phyloP scores from a whole-genome alignment of 2,329 filamentous ascomycete genomes.

The Colletotrichum tropicale region DNA sequence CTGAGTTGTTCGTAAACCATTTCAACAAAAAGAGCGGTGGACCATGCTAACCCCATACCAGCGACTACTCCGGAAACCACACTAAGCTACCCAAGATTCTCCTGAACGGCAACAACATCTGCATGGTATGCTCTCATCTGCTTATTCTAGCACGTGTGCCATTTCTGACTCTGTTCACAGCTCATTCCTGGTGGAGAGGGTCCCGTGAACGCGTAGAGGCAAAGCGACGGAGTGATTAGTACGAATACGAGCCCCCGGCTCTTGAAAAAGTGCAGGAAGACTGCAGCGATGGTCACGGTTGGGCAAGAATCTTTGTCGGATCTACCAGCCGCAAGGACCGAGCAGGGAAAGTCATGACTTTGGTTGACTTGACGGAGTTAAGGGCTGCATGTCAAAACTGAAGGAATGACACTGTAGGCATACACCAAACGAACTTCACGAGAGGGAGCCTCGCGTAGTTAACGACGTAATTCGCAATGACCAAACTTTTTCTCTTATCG shows the following conservation, averaged over 20 bases:
- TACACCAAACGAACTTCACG: neutral
- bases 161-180: constrained; percentile 43
- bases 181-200: constrained; percentile 81
- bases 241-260: neutral
- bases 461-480: constrained; percentile 11
- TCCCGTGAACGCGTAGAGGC: constrained; percentile 42
- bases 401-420: neutral
- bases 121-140: constrained; percentile 75
- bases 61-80: constrained; percentile 88
- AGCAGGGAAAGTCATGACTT: neutral
- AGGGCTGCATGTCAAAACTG: neutral
- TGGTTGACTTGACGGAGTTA: neutral
- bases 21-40: neutral
- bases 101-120: constrained; percentile 97
- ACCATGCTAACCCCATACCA: constrained; percentile 43
- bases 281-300: neutral
- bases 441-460: neutral
- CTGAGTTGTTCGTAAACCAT: constrained; percentile 76
- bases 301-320: neutral
- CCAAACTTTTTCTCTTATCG: neutral
- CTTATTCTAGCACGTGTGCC: accelerated
- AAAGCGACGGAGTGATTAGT: neutral
- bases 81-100: constrained; percentile 93
- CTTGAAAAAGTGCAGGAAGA: neutral
- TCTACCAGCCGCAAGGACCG: neutral